Evolutionary conservation across 2,329 filamentous ascomycete species (phyloP).

Genomic region (Phyllosticta ampelicida): DNA sequence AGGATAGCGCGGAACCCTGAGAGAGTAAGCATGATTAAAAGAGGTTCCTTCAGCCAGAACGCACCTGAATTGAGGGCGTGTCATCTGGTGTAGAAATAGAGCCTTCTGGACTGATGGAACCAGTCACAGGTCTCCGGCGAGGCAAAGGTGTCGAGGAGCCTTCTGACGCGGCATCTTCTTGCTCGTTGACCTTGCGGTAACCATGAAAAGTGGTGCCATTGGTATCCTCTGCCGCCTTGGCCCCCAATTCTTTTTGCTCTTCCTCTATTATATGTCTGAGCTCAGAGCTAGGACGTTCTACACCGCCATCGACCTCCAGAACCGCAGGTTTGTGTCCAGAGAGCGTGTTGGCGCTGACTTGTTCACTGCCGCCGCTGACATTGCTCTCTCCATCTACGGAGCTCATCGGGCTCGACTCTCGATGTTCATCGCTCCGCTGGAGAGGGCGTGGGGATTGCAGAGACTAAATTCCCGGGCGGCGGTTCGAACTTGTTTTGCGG

Average conservation of each 20-base stretch:
- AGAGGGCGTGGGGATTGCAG: not conserved
- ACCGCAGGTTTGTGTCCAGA: slow-evolving; percentile 26
- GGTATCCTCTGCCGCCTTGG: not conserved
- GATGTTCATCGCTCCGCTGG: slow-evolving; percentile 40
- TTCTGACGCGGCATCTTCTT: slow-evolving; percentile 16
- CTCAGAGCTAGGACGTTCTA: slow-evolving; percentile 5
- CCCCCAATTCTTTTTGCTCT: slow-evolving; percentile 19
- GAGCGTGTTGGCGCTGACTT: slow-evolving; percentile 42
- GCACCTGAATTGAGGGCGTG: slow-evolving; percentile 70
- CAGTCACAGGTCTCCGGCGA: slow-evolving; percentile 15
- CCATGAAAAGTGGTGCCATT: slow-evolving; percentile 25
- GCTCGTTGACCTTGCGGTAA: slow-evolving; percentile 16
- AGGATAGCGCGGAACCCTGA: slow-evolving; percentile 44
- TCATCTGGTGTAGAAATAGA: slow-evolving; percentile 73
- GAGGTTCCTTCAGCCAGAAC: not conserved
- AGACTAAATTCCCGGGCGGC: not conserved
- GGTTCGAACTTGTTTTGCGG: not conserved
- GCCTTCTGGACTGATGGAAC: slow-evolving; percentile 52
- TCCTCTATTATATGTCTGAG: slow-evolving; percentile 12
- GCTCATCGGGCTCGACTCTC: slow-evolving; percentile 52
- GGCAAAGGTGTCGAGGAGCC: slow-evolving; percentile 14
- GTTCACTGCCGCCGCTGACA: slow-evolving; percentile 48
- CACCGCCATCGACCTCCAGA: not conserved
- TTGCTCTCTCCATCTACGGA: slow-evolving; percentile 53
- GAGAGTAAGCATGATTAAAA: not conserved